Conservation (phyloP, 768 basidiomycete species). For the Mycena pura region DNA sequence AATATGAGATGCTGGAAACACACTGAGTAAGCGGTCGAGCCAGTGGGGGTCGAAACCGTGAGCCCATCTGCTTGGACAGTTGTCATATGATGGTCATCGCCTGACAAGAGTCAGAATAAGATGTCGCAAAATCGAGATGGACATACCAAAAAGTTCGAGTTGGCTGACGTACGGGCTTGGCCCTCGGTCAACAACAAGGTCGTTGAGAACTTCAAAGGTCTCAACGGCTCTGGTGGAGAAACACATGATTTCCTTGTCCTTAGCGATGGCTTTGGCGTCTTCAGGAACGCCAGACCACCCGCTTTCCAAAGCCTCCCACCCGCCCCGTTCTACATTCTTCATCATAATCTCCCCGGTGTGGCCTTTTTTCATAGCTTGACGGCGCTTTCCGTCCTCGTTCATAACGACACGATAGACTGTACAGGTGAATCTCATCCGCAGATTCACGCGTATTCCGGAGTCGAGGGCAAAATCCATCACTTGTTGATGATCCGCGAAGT, state of each 20-base stretch:
- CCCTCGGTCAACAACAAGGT: conserved; percentile 96
- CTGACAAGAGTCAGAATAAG: conserved; percentile 47
- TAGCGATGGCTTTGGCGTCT: conserved; percentile 57
- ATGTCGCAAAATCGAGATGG: background rate
- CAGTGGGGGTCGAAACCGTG: conserved; percentile 95
- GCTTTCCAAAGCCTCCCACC: conserved; percentile 96
- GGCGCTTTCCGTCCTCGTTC: conserved; percentile 68
- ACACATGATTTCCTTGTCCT: conserved; percentile 98
- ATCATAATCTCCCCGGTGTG: conserved; percentile 98
- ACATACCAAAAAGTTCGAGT: conserved; percentile 93
- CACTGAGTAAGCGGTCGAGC: conserved; percentile 98
- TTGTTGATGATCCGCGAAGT: conserved; percentile 84
- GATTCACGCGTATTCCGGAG: conserved; percentile 93
- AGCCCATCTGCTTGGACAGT: conserved; percentile 98
- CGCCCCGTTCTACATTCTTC: conserved; percentile 87
- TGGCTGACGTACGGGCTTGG: conserved; percentile 97
- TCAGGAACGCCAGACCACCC: conserved; percentile 59
- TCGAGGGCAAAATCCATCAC: conserved; percentile 91
- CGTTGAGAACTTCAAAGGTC: conserved; percentile 95
- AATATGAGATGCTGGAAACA: conserved; percentile 34
- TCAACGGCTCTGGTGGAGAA: conserved; percentile 94
- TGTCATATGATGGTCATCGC: conserved; percentile 98
- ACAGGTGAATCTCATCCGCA: conserved; percentile 99
- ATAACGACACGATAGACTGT: conserved; percentile 94
- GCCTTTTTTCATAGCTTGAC: conserved; percentile 89